These are phyloP conservation scores for Huntiella moniliformis DNA, from an alignment of 2,329 filamentous ascomycete species.

Conservation along the genomic window DNA sequence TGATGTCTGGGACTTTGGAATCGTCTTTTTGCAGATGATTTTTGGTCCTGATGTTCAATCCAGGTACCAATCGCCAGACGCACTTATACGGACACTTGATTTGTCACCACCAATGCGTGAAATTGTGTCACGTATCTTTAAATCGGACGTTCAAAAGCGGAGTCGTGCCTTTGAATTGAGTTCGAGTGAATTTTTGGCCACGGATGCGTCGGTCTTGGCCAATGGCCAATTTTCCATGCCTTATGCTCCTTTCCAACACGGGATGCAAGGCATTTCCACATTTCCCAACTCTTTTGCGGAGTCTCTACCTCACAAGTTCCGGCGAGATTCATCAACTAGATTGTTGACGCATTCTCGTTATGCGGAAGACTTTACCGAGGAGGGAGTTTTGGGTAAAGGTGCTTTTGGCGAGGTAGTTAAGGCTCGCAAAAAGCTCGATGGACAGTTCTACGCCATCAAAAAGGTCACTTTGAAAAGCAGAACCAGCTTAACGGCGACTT, in stretches of 20 bases:
- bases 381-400: conserved; percentile 74
- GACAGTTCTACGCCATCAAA: conserved; percentile 88
- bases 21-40: conserved; percentile 84
- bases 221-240: conserved; percentile 23
- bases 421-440: conserved; percentile 82
- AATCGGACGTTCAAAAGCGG: conserved; percentile 63
- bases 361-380: conserved; percentile 74
- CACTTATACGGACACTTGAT: conserved; percentile 49
- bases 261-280: neutral
- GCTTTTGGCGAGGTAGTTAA: conserved; percentile 95
- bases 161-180: conserved; percentile 60
- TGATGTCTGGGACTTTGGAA: conserved; percentile 87
- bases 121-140: conserved; percentile 69
- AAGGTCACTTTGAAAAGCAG: conserved; percentile 76
- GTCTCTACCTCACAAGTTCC: conserved; percentile 28
- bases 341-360: conserved; percentile 46
- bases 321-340: conserved; percentile 43
- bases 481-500: conserved; percentile 52
- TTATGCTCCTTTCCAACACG: neutral
- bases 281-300: conserved; percentile 17
- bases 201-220: conserved; percentile 39
- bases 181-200: conserved; percentile 47
- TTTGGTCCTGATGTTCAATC: conserved; percentile 63
- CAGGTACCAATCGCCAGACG: conserved; percentile 61
- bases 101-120: conserved; percentile 63